A percentile compares a stretch with the other conserved stretches of the same genome.
These are phyloP conservation scores for Eutrema japonicum DNA, from an alignment of 345 rosid genomes.

Conservation along the genomic window DNA sequence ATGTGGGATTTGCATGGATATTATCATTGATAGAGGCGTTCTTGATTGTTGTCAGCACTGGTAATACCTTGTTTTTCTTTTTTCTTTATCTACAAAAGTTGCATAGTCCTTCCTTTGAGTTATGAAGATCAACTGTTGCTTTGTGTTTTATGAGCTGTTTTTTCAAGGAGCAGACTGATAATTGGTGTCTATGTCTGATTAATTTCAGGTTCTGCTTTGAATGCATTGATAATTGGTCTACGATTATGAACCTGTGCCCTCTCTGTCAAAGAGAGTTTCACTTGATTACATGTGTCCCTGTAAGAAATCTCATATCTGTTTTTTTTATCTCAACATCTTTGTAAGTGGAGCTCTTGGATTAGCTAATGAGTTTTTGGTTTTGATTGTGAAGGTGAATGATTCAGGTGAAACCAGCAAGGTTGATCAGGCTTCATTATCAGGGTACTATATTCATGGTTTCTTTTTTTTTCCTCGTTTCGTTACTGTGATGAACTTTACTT, in stretches of 20 bases:
- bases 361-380: conserved; percentile 36
- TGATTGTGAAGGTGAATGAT: conserved; percentile 80
- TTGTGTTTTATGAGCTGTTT: not conserved
- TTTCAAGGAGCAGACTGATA: conserved; percentile 9
- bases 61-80: conserved; percentile 42
- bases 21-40: conserved; percentile 90
- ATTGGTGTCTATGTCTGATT: conserved; percentile 36
- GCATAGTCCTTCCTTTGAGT: conserved; percentile 5
- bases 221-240: conserved; percentile 98
- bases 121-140: not conserved
- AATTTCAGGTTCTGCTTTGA: conserved; percentile 89
- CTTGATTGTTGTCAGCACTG: conserved; percentile 98
- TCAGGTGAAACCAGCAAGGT: conserved; percentile 72
- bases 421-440: conserved; percentile 71
- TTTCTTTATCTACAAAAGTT: not conserved
- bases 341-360: conserved; percentile 25
- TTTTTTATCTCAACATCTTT: not conserved
- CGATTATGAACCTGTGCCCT: conserved; percentile 96
- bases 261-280: conserved; percentile 98
- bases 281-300: conserved; percentile 93
- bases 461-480: not conserved
- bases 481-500: conserved; percentile 16
- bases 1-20: conserved; percentile 99
- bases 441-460: conserved; percentile 52
- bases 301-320: conserved; percentile 50